Evolutionary conservation across 345 rosid species (phyloP), one percentile per base, ranked within the genome.

Genomic region (Hibiscus trionum): DNA sequence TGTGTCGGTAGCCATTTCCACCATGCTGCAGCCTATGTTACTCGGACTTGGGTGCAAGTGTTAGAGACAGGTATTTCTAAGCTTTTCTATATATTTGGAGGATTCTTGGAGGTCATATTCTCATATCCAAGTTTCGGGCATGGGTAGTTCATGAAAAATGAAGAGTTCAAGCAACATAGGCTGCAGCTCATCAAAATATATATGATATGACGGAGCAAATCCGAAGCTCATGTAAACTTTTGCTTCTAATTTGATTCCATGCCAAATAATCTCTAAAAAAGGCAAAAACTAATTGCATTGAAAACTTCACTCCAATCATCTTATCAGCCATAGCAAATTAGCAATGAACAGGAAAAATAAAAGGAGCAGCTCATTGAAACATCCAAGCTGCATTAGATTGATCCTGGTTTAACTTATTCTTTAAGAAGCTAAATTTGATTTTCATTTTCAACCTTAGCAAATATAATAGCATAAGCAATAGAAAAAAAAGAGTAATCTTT

Each of bases 401-500:
- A 66, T 8, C 56, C 70, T 26, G 37, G 27, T 24, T 24, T 11
- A 66, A 46, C 37, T 24, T 21, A 16, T 24, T 66, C 56, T 49
- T 9, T 21, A 24, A 24, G 19, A 66, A 66, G 70, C 37, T 26
- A 46, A 66, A 24, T 42, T 42, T 42, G 11, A 42, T 42, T 24
- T 66, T 37, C 42, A 37, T 37, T 37, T 15, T 26, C 70, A 24
- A 6, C 47, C 12, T 66, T 55, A 66, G 59, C 26, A 4, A 27
- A 57, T 17, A 37, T 21, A 21, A 46, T 6, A 46, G 35, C 62
- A 69, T 19, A 56, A 56, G 31, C 26, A 16, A 49, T 29, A 11
- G 58, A 35, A 47, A 71, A 26, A 5, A 35, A 31, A 4, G 3
- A 26, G 46, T 19, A 77, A 77, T 72, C 77, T 74, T 66, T 31